phyloP scores from a whole-genome alignment of 2,329 filamentous ascomycete species.

The Paecilomyces niveus region DNA sequence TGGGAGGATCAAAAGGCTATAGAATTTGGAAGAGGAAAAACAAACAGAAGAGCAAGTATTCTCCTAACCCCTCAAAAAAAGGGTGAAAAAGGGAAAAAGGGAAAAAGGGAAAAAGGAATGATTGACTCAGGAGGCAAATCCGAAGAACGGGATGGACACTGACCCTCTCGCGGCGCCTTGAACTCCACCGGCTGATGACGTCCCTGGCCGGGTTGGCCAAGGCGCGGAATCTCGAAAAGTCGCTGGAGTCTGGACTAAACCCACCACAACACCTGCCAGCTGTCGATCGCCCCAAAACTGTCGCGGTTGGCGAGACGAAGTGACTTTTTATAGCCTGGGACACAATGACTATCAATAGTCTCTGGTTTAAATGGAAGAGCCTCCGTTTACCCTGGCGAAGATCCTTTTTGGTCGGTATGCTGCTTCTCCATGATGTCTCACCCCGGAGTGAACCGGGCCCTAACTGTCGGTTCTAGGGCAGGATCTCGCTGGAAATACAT shows the following conservation, averaged over 20 bases:
- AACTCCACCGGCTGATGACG: conserved; percentile 17
- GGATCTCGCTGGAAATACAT: conserved; percentile 58
- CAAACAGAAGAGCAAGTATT: neutral
- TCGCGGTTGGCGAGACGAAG: neutral
- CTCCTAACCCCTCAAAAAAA: neutral
- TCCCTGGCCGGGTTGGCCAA: conserved; percentile 10
- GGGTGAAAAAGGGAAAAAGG: neutral
- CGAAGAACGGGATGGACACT: conserved; percentile 13
- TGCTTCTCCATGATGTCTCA: conserved; percentile 1
- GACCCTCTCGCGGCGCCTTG: conserved; percentile 10
- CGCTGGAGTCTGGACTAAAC: neutral
- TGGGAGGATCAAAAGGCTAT: neutral
- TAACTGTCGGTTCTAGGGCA: conserved; percentile 37
- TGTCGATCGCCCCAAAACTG: conserved; percentile 1
- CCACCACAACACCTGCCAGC: neutral
- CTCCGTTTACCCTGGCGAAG: conserved; percentile 56
- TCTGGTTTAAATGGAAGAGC: conserved; percentile 59
- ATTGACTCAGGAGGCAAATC: neutral
- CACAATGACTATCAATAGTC: conserved; percentile 36
- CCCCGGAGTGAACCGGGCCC: neutral
- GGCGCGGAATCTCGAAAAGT: conserved; percentile 5
- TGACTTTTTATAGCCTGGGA: conserved; percentile 5
- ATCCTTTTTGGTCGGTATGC: conserved; percentile 50
- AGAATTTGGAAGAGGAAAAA: neutral
- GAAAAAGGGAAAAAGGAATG: neutral